Base-by-base conservation (phyloP, 257 asterid genomes). In the Salvia splendens region DNA sequence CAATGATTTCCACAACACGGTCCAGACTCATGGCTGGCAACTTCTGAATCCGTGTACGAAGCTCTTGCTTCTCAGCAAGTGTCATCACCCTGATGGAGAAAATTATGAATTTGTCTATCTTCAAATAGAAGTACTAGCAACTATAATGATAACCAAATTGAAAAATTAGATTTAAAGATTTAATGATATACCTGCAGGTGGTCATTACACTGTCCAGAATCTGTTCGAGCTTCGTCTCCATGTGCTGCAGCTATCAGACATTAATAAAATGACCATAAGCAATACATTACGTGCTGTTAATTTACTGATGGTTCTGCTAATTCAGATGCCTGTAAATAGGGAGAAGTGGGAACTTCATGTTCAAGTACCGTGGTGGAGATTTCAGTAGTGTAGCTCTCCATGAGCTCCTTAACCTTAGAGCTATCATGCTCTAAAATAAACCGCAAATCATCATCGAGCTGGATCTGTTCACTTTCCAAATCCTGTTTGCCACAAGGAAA, bases 191-290 rank as follows among this genome's bases (percentile, higher is more conserved):
- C 98, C 98, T 89, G 92, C 88, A 87, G 52, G 75, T 85, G 15
- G 87, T 71, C 85, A 81, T 82, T 50, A 78, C 69, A 45, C 28
- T 55, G 73, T 85, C 74, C 50, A 91, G 82, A 69, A 87, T 77
- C 68, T 80, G 91, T 69, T 91, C 94, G 48, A 91, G 85, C 62
- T 80, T 85, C 82, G 69, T 79, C 82, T 89, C 95, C 96, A 89
- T 91, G 85, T 81, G 77, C 48, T 61, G 50, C 64, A 91, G 79
- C 98, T 91, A 84, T 59, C 60, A 61, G 77, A 61, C 7, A 45
- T 33, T 47, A 68, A 55, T 35, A 16, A 40, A 15, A 16, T 17
- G 30, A 60, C 42, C 40, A 51, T 38, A 11, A 76, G 60, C 47
- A 32, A 54, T 30, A 9, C 6, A 12, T 15, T 33, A 45, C 30